Evolutionary conservation across 2,329 filamentous ascomycete genomes (phyloP).

Genomic region (Fusarium pseudocircinatum): DNA sequence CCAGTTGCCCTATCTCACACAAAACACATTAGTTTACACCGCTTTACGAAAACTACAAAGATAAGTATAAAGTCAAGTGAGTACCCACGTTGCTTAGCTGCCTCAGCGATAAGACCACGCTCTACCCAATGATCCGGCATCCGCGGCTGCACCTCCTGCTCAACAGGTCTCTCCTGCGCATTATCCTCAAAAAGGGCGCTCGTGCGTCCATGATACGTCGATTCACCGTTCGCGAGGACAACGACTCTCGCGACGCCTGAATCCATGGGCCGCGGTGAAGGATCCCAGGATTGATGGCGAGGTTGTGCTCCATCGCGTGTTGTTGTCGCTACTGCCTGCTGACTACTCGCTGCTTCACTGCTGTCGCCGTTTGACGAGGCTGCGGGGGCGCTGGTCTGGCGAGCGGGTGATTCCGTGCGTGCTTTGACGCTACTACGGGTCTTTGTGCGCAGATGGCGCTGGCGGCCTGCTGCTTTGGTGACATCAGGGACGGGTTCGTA

Average conservation of each 20-base stretch:
- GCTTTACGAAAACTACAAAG: background rate
- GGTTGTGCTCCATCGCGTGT: conserved; percentile 2
- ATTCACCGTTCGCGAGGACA: conserved; percentile 52
- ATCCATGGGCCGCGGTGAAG: conserved; percentile 3
- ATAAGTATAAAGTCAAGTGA: background rate
- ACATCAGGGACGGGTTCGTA: conserved; percentile 42
- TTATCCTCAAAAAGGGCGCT: conserved; percentile 58
- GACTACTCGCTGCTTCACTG: background rate
- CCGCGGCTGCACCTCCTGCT: conserved; percentile 40
- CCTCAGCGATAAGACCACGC: conserved; percentile 48
- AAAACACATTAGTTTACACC: background rate
- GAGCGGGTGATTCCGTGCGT: background rate
- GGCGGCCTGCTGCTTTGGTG: conserved; percentile 17
- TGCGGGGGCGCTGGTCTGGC: background rate
- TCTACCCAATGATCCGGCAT: conserved; percentile 54
- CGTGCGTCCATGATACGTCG: conserved; percentile 61
- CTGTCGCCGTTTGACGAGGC: background rate
- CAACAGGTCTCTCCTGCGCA: conserved; percentile 13
- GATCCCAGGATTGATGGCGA: conserved; percentile 8
- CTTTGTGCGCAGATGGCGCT: conserved; percentile 33
- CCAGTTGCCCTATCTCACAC: conserved; percentile 54
- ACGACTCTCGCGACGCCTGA: conserved; percentile 49
- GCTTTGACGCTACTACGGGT: conserved; percentile 8
- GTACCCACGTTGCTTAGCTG: conserved; percentile 35
- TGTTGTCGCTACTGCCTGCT: background rate